Percentiles rank a stretch among this genome's conserved stretches.
Conservation (phyloP, 2,329 filamentous ascomycete genomes). For the Pestalotiopsis sp. region DNA sequence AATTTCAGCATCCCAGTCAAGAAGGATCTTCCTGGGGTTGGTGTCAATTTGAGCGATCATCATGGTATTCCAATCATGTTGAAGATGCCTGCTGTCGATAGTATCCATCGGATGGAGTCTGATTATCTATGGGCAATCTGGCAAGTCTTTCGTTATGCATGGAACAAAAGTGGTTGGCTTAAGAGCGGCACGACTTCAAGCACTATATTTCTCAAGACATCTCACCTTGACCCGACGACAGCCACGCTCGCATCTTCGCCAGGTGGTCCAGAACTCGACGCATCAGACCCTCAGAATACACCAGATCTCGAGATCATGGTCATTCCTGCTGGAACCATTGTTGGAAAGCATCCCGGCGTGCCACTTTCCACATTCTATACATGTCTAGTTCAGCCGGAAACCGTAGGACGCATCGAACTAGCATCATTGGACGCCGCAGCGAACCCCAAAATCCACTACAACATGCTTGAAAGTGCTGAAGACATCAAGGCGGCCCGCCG, state of each 20-base stretch:
- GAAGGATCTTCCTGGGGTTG: slow-evolving; percentile 16
- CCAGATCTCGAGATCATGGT: slow-evolving; percentile 40
- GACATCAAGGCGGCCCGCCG: slow-evolving; percentile 29
- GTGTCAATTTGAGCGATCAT: slow-evolving; percentile 16
- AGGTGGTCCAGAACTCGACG: slow-evolving; percentile 16
- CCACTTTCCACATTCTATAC: slow-evolving; percentile 28
- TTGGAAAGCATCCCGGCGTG: slow-evolving; percentile 26
- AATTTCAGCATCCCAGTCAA: slow-evolving; percentile 7
- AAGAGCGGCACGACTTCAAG: slow-evolving; percentile 13
- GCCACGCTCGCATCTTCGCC: not conserved
- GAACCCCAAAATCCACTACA: slow-evolving; percentile 34
- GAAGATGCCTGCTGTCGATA: slow-evolving; percentile 13
- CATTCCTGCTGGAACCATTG: slow-evolving; percentile 37
- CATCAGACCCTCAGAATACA: slow-evolving; percentile 23
- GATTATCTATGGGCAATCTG: slow-evolving; percentile 14
- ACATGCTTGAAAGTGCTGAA: slow-evolving; percentile 31
- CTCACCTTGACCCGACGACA: slow-evolving; percentile 8
- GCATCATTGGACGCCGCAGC: slow-evolving; percentile 36
- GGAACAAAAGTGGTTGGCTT: slow-evolving; percentile 13
- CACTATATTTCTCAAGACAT: slow-evolving; percentile 16
- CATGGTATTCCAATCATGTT: slow-evolving; percentile 17
- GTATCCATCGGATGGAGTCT: slow-evolving; percentile 10
- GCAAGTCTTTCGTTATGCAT: slow-evolving; percentile 14
- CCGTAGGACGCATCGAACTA: slow-evolving; percentile 34
- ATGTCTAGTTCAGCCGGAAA: slow-evolving; percentile 32